Percentiles rank a stretch among this genome's conserved stretches.
phyloP scores from a whole-genome alignment of 2,329 filamentous ascomycete species.

The Colletotrichum tabaci region DNA sequence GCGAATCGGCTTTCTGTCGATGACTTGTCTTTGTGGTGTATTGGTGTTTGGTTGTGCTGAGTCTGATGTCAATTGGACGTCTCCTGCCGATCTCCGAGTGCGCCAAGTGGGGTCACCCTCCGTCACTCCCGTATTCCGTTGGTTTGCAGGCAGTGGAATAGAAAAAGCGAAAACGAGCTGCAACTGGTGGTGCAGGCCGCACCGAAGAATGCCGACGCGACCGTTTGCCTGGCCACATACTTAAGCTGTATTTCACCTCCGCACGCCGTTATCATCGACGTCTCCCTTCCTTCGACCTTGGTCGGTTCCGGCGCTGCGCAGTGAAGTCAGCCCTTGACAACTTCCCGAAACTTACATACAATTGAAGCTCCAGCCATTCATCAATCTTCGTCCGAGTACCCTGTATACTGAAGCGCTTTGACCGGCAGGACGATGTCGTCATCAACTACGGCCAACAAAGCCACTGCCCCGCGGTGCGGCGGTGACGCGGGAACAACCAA shows the following conservation, averaged over 20 bases:
- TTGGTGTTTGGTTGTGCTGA: constrained; percentile 3
- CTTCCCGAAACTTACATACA: background rate
- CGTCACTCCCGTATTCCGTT: constrained; percentile 37
- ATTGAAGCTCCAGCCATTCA: background rate
- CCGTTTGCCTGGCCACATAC: constrained; percentile 21
- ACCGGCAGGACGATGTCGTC: constrained; percentile 40
- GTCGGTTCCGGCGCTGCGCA: background rate
- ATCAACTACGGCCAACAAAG: constrained; percentile 40
- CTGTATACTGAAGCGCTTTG: background rate
- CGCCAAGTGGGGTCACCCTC: constrained; percentile 34
- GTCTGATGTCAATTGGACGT: constrained; percentile 20
- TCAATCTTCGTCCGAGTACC: background rate
- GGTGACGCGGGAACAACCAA: constrained; percentile 25
- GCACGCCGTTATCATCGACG: constrained; percentile 12
- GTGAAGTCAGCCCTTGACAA: background rate
- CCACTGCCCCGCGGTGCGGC: constrained; percentile 32
- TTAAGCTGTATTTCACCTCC: constrained; percentile 25
- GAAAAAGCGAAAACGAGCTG: constrained; percentile 3
- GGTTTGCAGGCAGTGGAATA: constrained; percentile 6
- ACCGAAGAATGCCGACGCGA: constrained; percentile 25
- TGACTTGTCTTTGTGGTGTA: background rate
- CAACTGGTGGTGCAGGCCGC: constrained; percentile 17
- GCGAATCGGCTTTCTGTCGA: constrained; percentile 9
- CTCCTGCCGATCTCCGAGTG: constrained; percentile 30
- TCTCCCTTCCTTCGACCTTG: background rate